Conservation (phyloP, 176 grass and related monocot genomes). For the Cenchrus fungigraminus region DNA sequence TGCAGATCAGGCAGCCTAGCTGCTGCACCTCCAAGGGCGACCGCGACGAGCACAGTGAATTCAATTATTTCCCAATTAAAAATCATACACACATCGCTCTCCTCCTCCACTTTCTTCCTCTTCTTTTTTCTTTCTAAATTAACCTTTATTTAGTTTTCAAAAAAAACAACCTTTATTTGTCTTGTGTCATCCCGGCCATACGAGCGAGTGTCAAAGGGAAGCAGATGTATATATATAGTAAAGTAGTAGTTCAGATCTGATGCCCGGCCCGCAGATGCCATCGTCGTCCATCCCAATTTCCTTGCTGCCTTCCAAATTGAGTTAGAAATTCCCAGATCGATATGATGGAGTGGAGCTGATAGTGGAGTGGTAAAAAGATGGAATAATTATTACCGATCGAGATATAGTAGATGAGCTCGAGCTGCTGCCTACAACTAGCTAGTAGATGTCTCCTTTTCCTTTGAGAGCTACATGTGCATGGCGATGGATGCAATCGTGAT, state of each 20-base stretch:
- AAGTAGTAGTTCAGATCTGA: constrained; percentile 30
- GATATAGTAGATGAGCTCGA: too few species aligned
- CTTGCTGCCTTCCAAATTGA: not conserved
- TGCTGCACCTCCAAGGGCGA: not conserved
- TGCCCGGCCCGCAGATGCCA: not conserved
- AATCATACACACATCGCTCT: constrained; percentile 62
- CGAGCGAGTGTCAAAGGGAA: not conserved
- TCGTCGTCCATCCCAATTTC: constrained; percentile 16
- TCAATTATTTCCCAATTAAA: constrained; percentile 39
- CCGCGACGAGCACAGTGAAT: constrained; percentile 30
- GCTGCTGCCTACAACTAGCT: not conserved
- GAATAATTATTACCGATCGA: not conserved
- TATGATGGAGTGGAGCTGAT: too few species aligned
- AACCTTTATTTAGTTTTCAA: too few species aligned
- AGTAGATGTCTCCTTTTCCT: constrained; percentile 1
- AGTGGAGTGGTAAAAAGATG: constrained; percentile 1
- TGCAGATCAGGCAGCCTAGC: not conserved
- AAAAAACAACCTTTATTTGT: too few species aligned
- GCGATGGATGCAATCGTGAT: constrained; percentile 10
- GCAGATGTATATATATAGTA: not conserved
- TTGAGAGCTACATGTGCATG: constrained; percentile 18
- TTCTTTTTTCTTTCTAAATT: too few species aligned
- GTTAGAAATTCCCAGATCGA: not conserved
- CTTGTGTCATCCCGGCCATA: not conserved
- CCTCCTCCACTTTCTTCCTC: constrained; percentile 36